Evolutionary conservation across 306 rosid species (phyloP).

Genomic region (Geum urbanum): DNA sequence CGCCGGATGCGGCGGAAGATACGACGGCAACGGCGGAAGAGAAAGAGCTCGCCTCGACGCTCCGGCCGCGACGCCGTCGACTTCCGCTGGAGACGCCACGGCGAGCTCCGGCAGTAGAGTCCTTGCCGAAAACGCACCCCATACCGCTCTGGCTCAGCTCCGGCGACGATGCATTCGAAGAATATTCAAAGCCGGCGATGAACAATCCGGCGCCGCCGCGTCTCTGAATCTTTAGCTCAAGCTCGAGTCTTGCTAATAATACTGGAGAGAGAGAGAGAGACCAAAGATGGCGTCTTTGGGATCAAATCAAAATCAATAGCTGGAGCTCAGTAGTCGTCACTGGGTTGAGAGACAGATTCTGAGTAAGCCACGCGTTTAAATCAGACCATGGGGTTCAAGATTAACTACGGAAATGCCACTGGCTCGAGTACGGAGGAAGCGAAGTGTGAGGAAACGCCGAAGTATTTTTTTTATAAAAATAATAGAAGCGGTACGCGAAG

Average conservation of each 20-base stretch:
- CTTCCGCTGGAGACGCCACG: conserved; percentile 14
- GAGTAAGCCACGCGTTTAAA: background rate
- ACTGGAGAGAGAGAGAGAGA: background rate
- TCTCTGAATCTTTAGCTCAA: background rate
- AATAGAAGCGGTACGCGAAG: no score
- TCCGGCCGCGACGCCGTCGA: conserved; percentile 33
- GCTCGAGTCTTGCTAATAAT: background rate
- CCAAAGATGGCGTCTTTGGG: background rate
- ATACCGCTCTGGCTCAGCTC: conserved; percentile 46
- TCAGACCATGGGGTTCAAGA: background rate
- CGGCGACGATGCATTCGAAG: conserved; percentile 39
- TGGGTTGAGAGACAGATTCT: conserved; percentile 7
- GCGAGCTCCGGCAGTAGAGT: conserved; percentile 18
- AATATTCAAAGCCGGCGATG: background rate
- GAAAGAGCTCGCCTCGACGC: conserved; percentile 10
- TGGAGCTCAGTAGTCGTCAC: conserved; percentile 11
- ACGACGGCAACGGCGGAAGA: conserved; percentile 9
- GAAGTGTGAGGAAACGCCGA: no score
- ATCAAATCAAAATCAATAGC: background rate
- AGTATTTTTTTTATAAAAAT: no score
- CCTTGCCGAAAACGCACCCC: conserved; percentile 83
- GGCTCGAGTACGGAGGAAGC: no score
- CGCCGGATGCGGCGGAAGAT: conserved; percentile 22
- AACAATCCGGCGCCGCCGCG: conserved; percentile 7
- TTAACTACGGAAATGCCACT: conserved; percentile 53